phyloP scores from a whole-genome alignment of 1,139 yeast species.

The Torulaspora pretoriensis region DNA sequence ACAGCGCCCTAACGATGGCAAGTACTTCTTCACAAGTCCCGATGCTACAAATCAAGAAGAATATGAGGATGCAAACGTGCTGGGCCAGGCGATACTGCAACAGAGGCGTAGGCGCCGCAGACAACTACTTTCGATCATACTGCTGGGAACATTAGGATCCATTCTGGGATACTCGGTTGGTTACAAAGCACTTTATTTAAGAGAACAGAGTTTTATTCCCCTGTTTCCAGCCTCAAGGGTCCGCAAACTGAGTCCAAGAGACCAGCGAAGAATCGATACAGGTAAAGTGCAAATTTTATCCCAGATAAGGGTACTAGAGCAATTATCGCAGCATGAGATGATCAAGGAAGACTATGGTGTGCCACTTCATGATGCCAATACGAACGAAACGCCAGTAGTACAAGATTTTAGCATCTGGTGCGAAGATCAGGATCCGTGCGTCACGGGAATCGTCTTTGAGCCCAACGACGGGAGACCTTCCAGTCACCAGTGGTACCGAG shows the following conservation, averaged over 20 bases:
- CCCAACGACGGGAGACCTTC: constrained; percentile 17
- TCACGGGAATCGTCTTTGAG: constrained; percentile 27
- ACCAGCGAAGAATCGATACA: constrained; percentile 23
- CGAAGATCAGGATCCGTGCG: constrained; percentile 33
- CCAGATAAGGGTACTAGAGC: constrained; percentile 24
- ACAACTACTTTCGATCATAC: constrained; percentile 15
- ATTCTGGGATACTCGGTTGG: constrained; percentile 30
- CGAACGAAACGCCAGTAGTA: constrained; percentile 20
- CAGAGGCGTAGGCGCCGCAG: constrained; percentile 19
- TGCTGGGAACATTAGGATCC: constrained; percentile 19
- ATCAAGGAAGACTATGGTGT: constrained; percentile 34
- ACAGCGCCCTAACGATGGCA: constrained; percentile 16
- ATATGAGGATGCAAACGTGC: constrained; percentile 6
- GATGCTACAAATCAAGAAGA: constrained; percentile 8
- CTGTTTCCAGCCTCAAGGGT: constrained; percentile 27
- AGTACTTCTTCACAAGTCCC: constrained; percentile 23
- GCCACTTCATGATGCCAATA: constrained; percentile 25
- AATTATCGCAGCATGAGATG: constrained; percentile 30
- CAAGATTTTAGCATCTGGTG: constrained; percentile 32
- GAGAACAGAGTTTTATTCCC: constrained; percentile 30
- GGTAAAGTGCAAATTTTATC: constrained; percentile 23
- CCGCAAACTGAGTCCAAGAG: constrained; percentile 27
- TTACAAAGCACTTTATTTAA: constrained; percentile 28
- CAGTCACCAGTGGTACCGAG: constrained; percentile 26
- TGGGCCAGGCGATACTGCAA: constrained; percentile 22